Base-by-base conservation (phyloP, 352 stramenopile species). In the Phytophthora europaea region DNA sequence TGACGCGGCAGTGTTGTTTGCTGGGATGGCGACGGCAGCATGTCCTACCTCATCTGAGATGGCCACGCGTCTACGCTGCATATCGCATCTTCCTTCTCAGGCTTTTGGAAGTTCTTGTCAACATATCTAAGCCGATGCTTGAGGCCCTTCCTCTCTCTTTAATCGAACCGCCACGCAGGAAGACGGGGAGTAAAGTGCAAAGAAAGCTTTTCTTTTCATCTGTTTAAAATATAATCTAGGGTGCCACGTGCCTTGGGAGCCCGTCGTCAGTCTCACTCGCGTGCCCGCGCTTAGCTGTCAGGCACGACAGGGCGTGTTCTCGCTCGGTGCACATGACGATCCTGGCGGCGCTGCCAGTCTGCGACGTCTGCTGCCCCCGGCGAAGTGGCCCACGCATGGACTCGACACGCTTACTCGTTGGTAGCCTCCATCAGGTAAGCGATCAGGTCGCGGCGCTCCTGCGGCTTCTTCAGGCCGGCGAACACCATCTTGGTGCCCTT, bases 401-500 rank as follows among this genome's bases (percentile, higher is more conserved):
- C 13, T 8, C 23, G 12, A 40, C 6, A 18, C 16, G 22, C 22
- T 76, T 75, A 77, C 55, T 72, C 50, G 61, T 67, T 80, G 43
- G 77, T 82, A 53, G 93, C 76, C 63, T 97, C 80, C 83, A 99
- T 98, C 52, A 99, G 87, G 94, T 99, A 99, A 40, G 98, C 97
- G 75, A 99, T 99, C 65, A 99, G 90, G 82, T 99, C 96, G 36
- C 98, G 94, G 65, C 98, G 94, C 78, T 99, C 98, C 55, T 90
- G 75, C 28, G 94, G 88, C 92, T 99, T 99, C 94, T 99, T 99
- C 64, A 99, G 88, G 78, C 98, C 98, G 23, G 98, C 98, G 73
- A 99, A 99, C 50, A 99, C 97, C 98, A 99, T 99, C 91, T 99
- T 99, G 64, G 98, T 99, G 78, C 98, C 98, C 96, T 99, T 99